Percentiles rank a stretch among this genome's conserved stretches.
phyloP scores from a whole-genome alignment of 345 rosid genomes.

The Salix koriyanagi region DNA sequence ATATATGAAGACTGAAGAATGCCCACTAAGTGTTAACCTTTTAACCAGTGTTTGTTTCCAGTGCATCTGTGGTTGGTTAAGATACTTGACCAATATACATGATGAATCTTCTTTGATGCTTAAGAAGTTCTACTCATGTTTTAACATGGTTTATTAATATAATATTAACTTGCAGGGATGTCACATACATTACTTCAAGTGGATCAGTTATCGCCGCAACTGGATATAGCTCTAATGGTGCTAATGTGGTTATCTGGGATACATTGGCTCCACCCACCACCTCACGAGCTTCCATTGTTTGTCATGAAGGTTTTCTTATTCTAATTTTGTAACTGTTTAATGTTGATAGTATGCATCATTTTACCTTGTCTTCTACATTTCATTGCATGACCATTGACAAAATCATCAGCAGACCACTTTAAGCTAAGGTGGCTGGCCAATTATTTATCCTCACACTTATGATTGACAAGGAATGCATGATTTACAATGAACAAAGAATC shows the following conservation, averaged over 20 bases:
- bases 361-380: background rate
- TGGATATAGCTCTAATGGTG: conserved; percentile 74
- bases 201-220: conserved; percentile 84
- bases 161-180: conserved; percentile 54
- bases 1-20: background rate
- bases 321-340: background rate
- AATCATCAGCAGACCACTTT: background rate
- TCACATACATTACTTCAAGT: conserved; percentile 77
- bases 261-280: conserved; percentile 88
- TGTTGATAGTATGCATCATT: conserved; percentile 1
- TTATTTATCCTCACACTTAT: no score
- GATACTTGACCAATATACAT: background rate
- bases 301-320: conserved; percentile 73
- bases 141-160: conserved; percentile 9
- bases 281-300: conserved; percentile 69
- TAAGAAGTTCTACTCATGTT: background rate
- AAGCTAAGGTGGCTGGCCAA: no score
- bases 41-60: background rate
- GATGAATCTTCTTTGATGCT: background rate
- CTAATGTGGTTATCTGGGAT: conserved; percentile 90
- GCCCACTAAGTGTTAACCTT: background rate
- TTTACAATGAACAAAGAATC: background rate
- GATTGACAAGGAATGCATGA: background rate
- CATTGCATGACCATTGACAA: background rate
- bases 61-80: background rate